Evolutionary conservation across 2,329 filamentous ascomycete species (phyloP).

Genomic region (Dothiorella sarmentorum): DNA sequence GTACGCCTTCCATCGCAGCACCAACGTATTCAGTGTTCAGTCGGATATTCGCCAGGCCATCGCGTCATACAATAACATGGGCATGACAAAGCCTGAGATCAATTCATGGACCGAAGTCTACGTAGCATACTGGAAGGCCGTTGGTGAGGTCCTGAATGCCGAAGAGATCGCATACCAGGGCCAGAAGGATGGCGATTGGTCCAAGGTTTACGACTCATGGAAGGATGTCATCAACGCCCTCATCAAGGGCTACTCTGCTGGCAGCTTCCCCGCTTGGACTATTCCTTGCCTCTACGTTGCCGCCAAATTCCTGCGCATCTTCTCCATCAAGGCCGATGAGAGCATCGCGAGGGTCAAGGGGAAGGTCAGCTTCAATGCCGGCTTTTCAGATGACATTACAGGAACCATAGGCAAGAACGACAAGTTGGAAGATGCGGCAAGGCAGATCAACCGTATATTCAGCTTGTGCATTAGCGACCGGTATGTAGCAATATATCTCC

Average conservation of each 20-base stretch:
- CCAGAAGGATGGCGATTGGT: conserved; percentile 60
- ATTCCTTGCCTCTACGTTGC: conserved; percentile 85
- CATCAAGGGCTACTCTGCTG: conserved; percentile 75
- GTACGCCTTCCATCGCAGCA: conserved; percentile 66
- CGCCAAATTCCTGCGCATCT: conserved; percentile 80
- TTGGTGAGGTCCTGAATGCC: conserved; percentile 67
- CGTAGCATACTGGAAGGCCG: conserved; percentile 75
- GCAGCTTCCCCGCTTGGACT: conserved; percentile 82
- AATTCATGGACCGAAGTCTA: conserved; percentile 87
- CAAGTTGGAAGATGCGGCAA: conserved; percentile 84
- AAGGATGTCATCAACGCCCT: conserved; percentile 76
- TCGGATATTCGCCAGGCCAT: conserved; percentile 68
- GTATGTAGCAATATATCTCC: conserved; percentile 48
- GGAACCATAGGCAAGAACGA: conserved; percentile 64
- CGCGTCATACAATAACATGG: conserved; percentile 53
- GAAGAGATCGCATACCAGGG: conserved; percentile 53
- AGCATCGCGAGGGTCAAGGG: conserved; percentile 54
- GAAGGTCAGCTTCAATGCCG: conserved; percentile 43
- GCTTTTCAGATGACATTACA: conserved; percentile 78
- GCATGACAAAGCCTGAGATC: conserved; percentile 63
- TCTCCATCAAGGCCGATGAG: conserved; percentile 87
- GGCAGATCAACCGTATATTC: conserved; percentile 89
- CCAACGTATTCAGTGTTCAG: conserved; percentile 63
- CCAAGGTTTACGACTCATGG: conserved; percentile 83
- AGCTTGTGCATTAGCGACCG: conserved; percentile 85